Base-by-base conservation (phyloP, 441 rosid species). In the Sinapis alba region DNA sequence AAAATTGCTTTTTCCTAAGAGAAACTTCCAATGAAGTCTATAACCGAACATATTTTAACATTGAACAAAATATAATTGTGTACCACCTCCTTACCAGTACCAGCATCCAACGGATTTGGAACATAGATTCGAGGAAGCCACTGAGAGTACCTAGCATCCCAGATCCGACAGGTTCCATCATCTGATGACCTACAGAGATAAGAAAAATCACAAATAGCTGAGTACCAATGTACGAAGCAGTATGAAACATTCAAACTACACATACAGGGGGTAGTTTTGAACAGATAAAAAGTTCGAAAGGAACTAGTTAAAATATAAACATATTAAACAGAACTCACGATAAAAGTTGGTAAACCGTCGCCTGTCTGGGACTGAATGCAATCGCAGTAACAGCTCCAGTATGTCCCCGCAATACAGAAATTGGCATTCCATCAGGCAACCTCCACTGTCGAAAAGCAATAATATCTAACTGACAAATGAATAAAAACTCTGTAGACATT, bases 151-250 rank as follows among this genome's bases (percentile, higher is more conserved):
- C 90, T 87, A 76, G 90, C 90, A 83, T 90, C 96, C 96, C 94
- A 90, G 74, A 90, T 85, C 77, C 94, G 89, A 80, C 92, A 90
- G 81, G 94, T 89, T 80, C 96, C 94, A 85, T 90, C 96, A 73
- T 90, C 94, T 1, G 96, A 87, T 78, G 96, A 87, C 83, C 94
- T 90, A 83, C 80, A 88, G 54, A 80, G 59, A 59, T 85, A 26
- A 76, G 62, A 19, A 67, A 71, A 80, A 70, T 0, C 7, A 38
- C 50, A 67, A 23, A 68, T 27, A 67, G 11, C 38, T 64, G 51
- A 63, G 26, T 45, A 73, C 47, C 62, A 34, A 64, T 78, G 53
- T 45, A 63, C 75, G 51, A 73, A 68, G 62, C 28, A 68, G 69
- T 51, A 53, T 66, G 64, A 60, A 78, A 72, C 65, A 72, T 68